Base-by-base conservation (phyloP, 1,284 basidiomycete genomes). In the Sutorius eximius region DNA sequence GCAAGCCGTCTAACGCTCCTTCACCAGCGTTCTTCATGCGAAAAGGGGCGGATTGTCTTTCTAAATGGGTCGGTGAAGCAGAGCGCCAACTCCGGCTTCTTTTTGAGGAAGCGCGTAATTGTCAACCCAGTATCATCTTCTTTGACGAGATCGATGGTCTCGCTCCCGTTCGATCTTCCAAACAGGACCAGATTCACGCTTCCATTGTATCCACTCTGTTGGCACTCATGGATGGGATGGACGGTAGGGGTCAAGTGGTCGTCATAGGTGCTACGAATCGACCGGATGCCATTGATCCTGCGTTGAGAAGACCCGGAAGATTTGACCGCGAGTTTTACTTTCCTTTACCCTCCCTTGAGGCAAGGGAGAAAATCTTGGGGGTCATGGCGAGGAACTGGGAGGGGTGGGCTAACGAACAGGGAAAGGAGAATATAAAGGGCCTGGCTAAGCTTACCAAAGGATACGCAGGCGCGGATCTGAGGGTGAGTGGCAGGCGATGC, bases 261-360 rank as follows among this genome's bases (percentile, higher is more conserved):
- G 93, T 99, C 43, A 98, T 98, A 62, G 96, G 97, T 30, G 97
- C 97, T 1, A 99, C 97, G 10, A 99, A 99, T 70, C 75, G 97
- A 55, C 96, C 96, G 0, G 97, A 99, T 73, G 92, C 95, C 12
- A 89, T 99, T 53, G 97, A 99, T 71, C 95, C 97, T 33, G 97
- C 97, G 0, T 74, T 99, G 44, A 82, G 97, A 40, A 81, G 97
- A 34, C 97, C 97, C 0, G 97, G 97, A 13, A 81, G 97, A 49
- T 99, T 99, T 68, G 97, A 99, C 72, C 81, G 97, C 59, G 97
- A 99, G 72, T 99, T 99, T 73, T 99, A 98, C 75, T 99, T 99
- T 75, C 91, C 93, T 0, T 73, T 99, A 29, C 97, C 97, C 0
- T 86, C 85, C 30, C 69, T 89, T 15, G 87, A 89, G 32, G 97